Percentiles rank a stretch among this genome's conserved stretches.
Conservation (phyloP, 2,329 filamentous ascomycete species). For the Botrytis cinerea region DNA sequence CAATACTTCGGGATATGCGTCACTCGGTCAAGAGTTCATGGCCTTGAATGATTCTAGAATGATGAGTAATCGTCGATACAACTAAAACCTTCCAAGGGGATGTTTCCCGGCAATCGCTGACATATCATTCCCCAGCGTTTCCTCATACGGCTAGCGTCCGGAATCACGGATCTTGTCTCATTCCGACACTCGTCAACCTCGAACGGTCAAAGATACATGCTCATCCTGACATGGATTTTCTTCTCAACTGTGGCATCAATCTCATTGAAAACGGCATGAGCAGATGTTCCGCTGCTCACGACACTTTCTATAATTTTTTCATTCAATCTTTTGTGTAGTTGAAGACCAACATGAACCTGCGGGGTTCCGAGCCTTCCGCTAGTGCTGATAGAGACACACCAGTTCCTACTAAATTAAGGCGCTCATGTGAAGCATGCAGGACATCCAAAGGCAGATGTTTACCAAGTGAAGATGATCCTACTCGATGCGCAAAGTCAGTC, state of each 20-base stretch:
- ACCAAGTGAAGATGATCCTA: constrained; percentile 47
- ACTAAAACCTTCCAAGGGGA: neutral
- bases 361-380: neutral
- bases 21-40: neutral
- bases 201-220: neutral
- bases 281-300: constrained; percentile 1
- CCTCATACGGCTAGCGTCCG: neutral
- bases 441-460: constrained; percentile 56
- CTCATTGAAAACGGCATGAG: neutral
- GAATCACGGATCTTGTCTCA: constrained; percentile 17
- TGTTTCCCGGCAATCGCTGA: neutral
- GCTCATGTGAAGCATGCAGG: constrained; percentile 55
- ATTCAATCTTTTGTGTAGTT: too few relatives aligned
- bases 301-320: neutral
- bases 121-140: neutral
- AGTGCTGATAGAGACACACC: neutral
- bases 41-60: neutral
- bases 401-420: constrained; percentile 25
- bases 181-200: constrained; percentile 6
- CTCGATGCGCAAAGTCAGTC: constrained; percentile 56
- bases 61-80: neutral
- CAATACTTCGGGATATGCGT: neutral
- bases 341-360: neutral
- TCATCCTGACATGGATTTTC: neutral
- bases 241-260: constrained; percentile 1